Base-by-base conservation (phyloP, 1,139 yeast genomes). In the Yamadazyma dushanensis region DNA sequence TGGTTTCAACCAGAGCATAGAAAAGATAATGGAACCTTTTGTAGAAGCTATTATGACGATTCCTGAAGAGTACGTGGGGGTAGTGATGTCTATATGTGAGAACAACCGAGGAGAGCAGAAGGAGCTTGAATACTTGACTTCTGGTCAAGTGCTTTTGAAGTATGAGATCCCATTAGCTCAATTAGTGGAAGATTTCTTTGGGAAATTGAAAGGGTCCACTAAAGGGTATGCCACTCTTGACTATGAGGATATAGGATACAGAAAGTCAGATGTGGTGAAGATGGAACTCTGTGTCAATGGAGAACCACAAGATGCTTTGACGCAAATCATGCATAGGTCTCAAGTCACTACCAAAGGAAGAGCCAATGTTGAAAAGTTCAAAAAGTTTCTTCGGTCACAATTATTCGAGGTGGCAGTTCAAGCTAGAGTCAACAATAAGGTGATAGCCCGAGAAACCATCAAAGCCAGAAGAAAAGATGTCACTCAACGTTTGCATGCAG, bases 391-490 rank as follows among this genome's bases (percentile, higher is more conserved):
- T 38, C 71, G 80, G 40, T 80, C 83, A 41, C 97, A 92, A 56
- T 75, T 90, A 41, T 92, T 85, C 54, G 98, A 92, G 56, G 96
- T 92, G 25, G 83, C 92, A 7, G 85, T 92, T 42, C 98, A 92
- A 56, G 97, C 97, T 3, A 75, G 77, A 47, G 92, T 94, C n/a
- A 84, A 82, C 39, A 80, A 78, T 50, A 82, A 83, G 52, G 80
- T 88, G 17, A 73, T 92, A 9, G 97, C 97, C 0, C 69, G 98
- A 44, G 96, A 92, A 54, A 90, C 97, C 0, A 86, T 92, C 46
- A 87, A 87, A 56, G 97, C 97, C 2, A 78, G 86, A 53, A 70
- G 97, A 45, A 92, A 92, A 60, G 98, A 92, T 59, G 98, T 92
- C 14, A 70, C 94, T 36, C 95, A 94, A 34, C 83, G 78, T 51